These are phyloP conservation scores for Aurantiochytrium sp. DNA, from an alignment of 108 stramenopile species.

Conservation along the genomic window DNA sequence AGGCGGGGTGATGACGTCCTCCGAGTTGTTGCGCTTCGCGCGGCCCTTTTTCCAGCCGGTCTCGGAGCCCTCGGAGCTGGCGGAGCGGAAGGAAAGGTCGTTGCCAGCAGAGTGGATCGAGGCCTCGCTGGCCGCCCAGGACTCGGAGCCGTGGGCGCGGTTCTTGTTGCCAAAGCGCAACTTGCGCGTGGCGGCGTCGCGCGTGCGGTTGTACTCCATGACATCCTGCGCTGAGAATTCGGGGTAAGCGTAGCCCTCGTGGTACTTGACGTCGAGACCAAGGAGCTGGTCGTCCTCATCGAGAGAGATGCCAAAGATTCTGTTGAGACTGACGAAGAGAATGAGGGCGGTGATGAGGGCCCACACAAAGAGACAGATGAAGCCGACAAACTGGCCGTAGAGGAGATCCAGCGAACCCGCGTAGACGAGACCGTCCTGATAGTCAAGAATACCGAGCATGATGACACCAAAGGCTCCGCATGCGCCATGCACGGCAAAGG, in stretches of 20 bases:
- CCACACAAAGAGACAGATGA: background rate
- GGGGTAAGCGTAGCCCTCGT: constrained; percentile 6
- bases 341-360: background rate
- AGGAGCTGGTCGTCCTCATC: constrained; percentile 17
- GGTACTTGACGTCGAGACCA: constrained; percentile 14
- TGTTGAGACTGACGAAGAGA: background rate
- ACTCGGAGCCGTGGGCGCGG: background rate
- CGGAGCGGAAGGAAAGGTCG: background rate
- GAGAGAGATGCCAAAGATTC: background rate
- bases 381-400: background rate
- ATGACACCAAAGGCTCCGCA: background rate
- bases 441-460: background rate
- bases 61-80: background rate
- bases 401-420: background rate
- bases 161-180: background rate
- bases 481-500: background rate
- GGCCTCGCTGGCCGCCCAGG: background rate
- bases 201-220: constrained; percentile 19
- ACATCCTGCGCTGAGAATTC: constrained; percentile 6
- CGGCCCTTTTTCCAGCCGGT: no score
- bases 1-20: background rate
- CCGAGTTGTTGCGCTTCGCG: background rate
- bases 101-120: background rate
- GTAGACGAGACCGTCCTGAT: background rate
- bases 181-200: constrained; percentile 16